These are phyloP conservation scores for Meira nashicola DNA, from an alignment of 1,284 basidiomycete genomes.

Conservation along the genomic window DNA sequence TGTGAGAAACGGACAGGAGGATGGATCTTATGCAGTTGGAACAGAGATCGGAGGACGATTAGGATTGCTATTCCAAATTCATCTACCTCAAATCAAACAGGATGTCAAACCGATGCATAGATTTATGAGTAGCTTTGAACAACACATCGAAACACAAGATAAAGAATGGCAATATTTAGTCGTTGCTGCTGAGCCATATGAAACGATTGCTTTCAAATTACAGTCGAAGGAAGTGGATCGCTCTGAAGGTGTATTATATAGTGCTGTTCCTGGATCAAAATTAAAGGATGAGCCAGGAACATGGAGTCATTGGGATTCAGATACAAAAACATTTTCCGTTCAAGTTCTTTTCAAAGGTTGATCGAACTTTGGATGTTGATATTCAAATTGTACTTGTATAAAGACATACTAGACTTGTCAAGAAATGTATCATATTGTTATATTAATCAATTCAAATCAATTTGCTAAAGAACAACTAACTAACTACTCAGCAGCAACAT, in stretches of 20 bases:
- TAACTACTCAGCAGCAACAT: too few relatives aligned
- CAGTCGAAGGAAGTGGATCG: constrained; percentile 92
- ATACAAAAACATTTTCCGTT: constrained; percentile 36
- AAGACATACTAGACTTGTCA: too few relatives aligned
- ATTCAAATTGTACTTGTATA: too few relatives aligned
- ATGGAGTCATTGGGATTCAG: constrained; percentile 46
- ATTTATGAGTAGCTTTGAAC: constrained; percentile 98
- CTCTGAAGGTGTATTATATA: constrained; percentile 28
- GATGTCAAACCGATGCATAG: constrained; percentile 78
- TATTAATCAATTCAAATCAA: too few relatives aligned
- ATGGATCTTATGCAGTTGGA: constrained; percentile 1
- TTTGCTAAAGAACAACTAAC: too few relatives aligned
- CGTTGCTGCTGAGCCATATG: constrained; percentile 96
- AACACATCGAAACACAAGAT: constrained; percentile 89
- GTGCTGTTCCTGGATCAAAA: constrained; percentile 23
- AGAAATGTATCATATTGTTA: too few relatives aligned
- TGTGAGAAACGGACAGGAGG: constrained; percentile 15
- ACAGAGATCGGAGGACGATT: constrained; percentile 53
- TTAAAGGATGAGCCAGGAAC: constrained; percentile 38
- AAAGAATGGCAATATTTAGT: constrained; percentile 95
- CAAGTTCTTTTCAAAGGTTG: not conserved
- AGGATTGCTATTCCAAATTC: constrained; percentile 93
- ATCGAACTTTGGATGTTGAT: too few relatives aligned
- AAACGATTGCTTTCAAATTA: constrained; percentile 96
- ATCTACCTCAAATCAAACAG: constrained; percentile 79